These are phyloP conservation scores for Lactifluus subvellereus DNA, from an alignment of 768 basidiomycete genomes.

Conservation along the genomic window DNA sequence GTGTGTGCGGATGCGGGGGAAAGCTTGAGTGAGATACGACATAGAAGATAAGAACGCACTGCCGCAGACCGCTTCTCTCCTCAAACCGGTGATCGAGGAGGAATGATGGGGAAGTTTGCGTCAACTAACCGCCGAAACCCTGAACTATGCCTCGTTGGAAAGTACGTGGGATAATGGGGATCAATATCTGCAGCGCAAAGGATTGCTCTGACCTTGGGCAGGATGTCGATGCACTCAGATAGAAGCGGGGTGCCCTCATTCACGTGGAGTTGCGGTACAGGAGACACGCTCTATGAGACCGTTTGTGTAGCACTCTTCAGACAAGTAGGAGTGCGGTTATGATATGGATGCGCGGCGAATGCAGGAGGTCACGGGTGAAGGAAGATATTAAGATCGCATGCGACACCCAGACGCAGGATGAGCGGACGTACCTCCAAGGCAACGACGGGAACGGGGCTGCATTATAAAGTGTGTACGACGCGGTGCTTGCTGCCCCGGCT, in stretches of 20 bases:
- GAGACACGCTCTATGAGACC: constrained; percentile 63
- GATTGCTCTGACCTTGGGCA: constrained; percentile 71
- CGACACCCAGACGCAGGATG: not conserved
- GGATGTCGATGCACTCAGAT: constrained; percentile 61
- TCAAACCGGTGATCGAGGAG: constrained; percentile 24
- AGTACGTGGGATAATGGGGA: not conserved
- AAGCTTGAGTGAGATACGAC: not conserved
- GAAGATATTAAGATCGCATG: not conserved
- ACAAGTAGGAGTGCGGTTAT: constrained; percentile 76
- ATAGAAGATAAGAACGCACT: not conserved
- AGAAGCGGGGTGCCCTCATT: constrained; percentile 67
- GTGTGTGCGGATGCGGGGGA: not conserved
- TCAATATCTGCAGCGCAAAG: constrained; percentile 53
- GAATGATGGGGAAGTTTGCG: constrained; percentile 24
- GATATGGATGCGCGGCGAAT: constrained; percentile 38
- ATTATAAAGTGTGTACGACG: constrained; percentile 73
- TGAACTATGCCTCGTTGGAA: not conserved
- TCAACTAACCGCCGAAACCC: constrained; percentile 22
- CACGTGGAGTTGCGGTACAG: constrained; percentile 47
- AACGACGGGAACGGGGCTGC: constrained; percentile 64
- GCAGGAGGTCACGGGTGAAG: not conserved
- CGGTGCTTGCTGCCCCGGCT: constrained; percentile 53
- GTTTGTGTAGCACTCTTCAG: constrained; percentile 62
- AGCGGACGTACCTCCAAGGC: constrained; percentile 61
- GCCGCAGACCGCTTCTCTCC: constrained; percentile 44